phyloP scores from a whole-genome alignment of 179 eudicot species.

The Camellia oleifera region DNA sequence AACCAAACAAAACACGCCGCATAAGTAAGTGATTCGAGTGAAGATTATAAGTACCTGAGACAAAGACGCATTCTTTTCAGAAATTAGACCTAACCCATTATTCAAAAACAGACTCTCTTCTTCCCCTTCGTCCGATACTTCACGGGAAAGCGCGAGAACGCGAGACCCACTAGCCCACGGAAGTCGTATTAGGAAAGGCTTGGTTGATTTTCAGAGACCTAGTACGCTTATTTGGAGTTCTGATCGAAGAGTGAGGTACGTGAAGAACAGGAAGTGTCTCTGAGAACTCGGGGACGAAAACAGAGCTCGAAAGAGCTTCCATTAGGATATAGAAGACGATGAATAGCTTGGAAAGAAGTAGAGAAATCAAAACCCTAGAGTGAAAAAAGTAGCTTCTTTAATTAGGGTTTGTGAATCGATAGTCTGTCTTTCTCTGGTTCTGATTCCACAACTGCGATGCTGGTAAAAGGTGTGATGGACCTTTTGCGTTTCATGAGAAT shows the following conservation, averaged over 20 bases:
- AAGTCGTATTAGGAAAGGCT: slow-evolving; percentile 15
- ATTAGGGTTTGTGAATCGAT: neutral
- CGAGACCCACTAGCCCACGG: slow-evolving; percentile 32
- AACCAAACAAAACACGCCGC: neutral
- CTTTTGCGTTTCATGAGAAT: neutral
- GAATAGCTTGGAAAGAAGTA: neutral
- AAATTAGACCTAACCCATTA: slow-evolving; percentile 31
- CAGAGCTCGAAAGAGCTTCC: slow-evolving; percentile 65
- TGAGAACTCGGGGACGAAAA: slow-evolving; percentile 30
- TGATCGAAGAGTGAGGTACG: slow-evolving; percentile 10
- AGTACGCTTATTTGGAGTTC: slow-evolving; percentile 27
- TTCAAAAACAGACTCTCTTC: slow-evolving; percentile 28
- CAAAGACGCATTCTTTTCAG: slow-evolving; percentile 33
- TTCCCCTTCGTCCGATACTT: slow-evolving; percentile 37
- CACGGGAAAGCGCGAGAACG: slow-evolving; percentile 40
- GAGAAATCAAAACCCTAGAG: slow-evolving; percentile 1
- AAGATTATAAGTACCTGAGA: slow-evolving; percentile 36
- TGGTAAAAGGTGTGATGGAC: neutral
- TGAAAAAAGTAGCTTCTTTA: neutral
- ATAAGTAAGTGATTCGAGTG: neutral
- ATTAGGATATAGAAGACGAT: slow-evolving; percentile 21
- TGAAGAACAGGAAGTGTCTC: slow-evolving; percentile 24
- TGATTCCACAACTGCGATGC: neutral
- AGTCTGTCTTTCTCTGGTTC: neutral
- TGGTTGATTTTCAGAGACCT: slow-evolving; percentile 39